Evolutionary conservation across 192 early-diverging fungal species (phyloP).

Genomic region (Helicostylum pulchrum): DNA sequence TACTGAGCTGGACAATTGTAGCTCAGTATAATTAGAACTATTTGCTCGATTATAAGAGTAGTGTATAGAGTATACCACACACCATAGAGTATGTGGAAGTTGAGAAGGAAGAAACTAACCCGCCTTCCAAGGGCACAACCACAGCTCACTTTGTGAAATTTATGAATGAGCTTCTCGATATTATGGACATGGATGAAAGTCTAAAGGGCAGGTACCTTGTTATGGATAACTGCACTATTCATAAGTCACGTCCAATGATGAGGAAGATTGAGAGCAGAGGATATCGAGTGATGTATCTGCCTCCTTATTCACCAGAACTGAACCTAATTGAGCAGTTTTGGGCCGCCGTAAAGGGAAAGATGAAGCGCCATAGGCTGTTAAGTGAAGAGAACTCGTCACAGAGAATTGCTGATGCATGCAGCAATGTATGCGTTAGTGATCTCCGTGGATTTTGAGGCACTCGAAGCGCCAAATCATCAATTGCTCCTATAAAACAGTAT

Average conservation of each 20-base stretch:
- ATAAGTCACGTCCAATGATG: constrained; percentile 15
- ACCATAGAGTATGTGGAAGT: constrained; percentile 3
- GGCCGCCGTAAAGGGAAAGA: constrained; percentile 3
- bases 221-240: constrained; percentile 21
- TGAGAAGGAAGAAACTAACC: not conserved
- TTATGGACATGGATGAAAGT: constrained; percentile 3
- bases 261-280: constrained; percentile 3
- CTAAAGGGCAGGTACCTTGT: too few species aligned
- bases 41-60: too few species aligned
- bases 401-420: too few species aligned
- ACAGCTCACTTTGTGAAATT: constrained; percentile 13
- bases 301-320: constrained; percentile 5
- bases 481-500: too few species aligned
- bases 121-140: constrained; percentile 1
- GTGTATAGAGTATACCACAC: too few species aligned
- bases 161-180: constrained; percentile 10
- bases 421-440: too few species aligned
- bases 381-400: too few species aligned
- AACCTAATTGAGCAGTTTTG: too few species aligned
- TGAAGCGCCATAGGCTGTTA: constrained; percentile 10
- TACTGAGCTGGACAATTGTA: too few species aligned
- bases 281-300: not conserved
- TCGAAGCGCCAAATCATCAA: too few species aligned
- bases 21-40: too few species aligned
- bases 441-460: too few species aligned